These are phyloP conservation scores for Physcomitrium patens DNA, from an alignment of 225 moss, liverwort and hornwort genomes.

Conservation along the genomic window DNA sequence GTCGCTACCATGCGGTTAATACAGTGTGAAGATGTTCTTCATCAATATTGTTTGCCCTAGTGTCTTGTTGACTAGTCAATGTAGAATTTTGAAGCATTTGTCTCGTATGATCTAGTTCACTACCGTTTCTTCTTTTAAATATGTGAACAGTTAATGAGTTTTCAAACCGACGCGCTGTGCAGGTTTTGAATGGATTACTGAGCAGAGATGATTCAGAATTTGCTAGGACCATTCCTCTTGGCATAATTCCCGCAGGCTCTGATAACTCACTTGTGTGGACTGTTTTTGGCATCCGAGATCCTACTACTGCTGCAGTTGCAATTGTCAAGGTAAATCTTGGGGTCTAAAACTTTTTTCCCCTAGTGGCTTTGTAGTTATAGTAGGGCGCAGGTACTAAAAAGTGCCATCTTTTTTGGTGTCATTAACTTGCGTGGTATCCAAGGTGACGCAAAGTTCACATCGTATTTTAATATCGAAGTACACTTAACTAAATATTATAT, in stretches of 20 bases:
- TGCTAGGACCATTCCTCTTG: conserved; percentile 66
- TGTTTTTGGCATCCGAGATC: conserved; percentile 64
- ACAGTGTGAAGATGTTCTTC: neutral
- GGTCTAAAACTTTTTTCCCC: neutral
- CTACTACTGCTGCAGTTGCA: conserved; percentile 61
- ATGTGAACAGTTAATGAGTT: conserved; percentile 2
- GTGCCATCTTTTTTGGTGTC: neutral
- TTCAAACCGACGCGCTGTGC: conserved; percentile 13
- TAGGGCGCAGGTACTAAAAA: neutral
- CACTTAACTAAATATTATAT: neutral
- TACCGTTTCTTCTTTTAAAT: neutral
- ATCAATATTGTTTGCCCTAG: neutral
- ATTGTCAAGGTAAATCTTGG: conserved; percentile 60
- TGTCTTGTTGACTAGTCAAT: neutral
- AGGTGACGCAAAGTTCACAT: neutral
- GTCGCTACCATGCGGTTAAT: neutral
- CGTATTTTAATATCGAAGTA: neutral
- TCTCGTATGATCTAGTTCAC: neutral
- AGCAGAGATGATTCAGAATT: conserved; percentile 66
- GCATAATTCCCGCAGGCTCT: conserved; percentile 72
- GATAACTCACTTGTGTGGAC: conserved; percentile 79
- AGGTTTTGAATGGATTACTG: conserved; percentile 69
- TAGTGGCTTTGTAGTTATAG: neutral
- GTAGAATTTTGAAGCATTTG: neutral
- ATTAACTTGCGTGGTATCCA: neutral